phyloP scores from a whole-genome alignment of 2,329 filamentous ascomycete species.

The Xylaria sp. region DNA sequence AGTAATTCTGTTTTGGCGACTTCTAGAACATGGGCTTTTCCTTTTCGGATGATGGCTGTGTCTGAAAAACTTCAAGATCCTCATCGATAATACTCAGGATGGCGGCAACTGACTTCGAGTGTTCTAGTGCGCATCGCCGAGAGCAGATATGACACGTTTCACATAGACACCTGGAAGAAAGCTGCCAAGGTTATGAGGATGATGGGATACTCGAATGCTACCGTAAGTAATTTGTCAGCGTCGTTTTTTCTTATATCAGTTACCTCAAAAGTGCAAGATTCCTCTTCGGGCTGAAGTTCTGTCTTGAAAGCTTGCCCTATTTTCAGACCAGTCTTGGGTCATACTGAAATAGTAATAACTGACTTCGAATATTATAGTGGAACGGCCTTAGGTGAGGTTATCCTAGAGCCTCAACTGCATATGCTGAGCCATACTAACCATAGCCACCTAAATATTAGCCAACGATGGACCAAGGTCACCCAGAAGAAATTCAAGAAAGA shows the following conservation, averaged over 20 bases:
- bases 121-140: slow-evolving; percentile 28
- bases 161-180: slow-evolving; percentile 7
- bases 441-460: slow-evolving; percentile 23
- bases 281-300: background rate
- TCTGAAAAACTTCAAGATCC: background rate
- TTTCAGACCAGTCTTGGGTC: background rate
- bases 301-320: background rate
- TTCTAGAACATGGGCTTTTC: background rate
- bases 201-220: slow-evolving; percentile 17
- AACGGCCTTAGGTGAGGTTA: slow-evolving; percentile 26
- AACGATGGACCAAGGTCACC: slow-evolving; percentile 30
- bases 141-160: background rate
- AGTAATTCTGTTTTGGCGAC: background rate
- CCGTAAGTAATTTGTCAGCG: slow-evolving; percentile 17
- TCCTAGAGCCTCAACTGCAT: background rate
- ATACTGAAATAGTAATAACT: slow-evolving; percentile 2
- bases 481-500: slow-evolving; percentile 23
- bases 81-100: background rate
- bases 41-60: background rate
- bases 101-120: background rate
- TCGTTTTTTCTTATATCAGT: background rate
- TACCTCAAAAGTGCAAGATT: background rate
- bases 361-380: slow-evolving; percentile 8
- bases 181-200: slow-evolving; percentile 8
- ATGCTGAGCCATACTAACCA: slow-evolving; percentile 14